Conservation (phyloP, 2,329 filamentous ascomycete genomes). For the Colletotrichum phormii region DNA sequence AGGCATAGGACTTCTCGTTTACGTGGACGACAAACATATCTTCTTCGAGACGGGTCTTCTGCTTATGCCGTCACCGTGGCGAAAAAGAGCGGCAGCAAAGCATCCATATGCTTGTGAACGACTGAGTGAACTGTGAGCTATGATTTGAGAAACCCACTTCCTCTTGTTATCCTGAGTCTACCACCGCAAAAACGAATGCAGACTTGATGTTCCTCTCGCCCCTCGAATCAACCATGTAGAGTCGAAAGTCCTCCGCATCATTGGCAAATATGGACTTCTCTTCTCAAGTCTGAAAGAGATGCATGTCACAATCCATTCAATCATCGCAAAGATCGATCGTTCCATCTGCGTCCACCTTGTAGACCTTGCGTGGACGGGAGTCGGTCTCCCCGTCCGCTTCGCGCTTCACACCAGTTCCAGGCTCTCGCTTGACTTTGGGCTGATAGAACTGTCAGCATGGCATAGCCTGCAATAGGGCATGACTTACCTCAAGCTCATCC, state of each 20-base stretch:
- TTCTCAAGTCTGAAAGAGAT: background rate
- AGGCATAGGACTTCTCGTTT: fast-evolving
- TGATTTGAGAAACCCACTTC: background rate
- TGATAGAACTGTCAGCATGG: background rate
- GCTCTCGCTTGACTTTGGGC: background rate
- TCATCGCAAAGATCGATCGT: constrained; percentile 3
- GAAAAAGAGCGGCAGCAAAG: background rate
- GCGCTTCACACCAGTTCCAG: background rate
- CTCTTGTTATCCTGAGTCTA: fast-evolving
- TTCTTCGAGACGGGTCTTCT: fast-evolving
- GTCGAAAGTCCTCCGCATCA: background rate
- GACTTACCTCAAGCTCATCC: background rate
- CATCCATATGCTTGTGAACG: background rate
- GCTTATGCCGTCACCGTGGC: background rate
- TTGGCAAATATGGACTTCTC: no score
- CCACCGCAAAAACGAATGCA: background rate
- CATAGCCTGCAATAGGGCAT: fast-evolving
- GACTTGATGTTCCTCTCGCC: background rate
- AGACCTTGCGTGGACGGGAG: constrained; percentile 2
- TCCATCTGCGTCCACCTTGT: background rate
- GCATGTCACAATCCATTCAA: background rate
- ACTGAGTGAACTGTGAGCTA: background rate
- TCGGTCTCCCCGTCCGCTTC: background rate
- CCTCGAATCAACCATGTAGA: fast-evolving
- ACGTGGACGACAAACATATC: fast-evolving